A percentile compares a stretch with the other conserved stretches of the same genome.
Conservation (phyloP, 2,329 filamentous ascomycete species). For the Penicillium fuscoglaucum region DNA sequence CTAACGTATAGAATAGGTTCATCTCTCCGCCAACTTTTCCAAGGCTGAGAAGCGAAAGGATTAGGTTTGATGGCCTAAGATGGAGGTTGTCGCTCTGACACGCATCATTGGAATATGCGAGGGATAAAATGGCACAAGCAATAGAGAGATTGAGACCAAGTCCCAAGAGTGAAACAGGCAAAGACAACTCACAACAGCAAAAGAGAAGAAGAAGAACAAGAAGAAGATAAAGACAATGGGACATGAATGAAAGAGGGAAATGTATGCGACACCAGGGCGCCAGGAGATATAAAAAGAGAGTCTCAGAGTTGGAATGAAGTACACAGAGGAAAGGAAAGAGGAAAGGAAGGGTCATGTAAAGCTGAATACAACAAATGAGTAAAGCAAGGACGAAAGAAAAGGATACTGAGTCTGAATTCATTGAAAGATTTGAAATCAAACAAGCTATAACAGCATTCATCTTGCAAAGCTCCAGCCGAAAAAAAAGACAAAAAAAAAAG, state of each 20-base stretch:
- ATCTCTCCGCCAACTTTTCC: neutral
- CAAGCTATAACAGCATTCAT: slow-evolving; percentile 12
- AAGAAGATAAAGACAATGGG: slow-evolving; percentile 23
- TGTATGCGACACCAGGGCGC: slow-evolving; percentile 7
- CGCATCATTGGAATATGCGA: neutral
- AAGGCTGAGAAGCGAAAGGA: neutral
- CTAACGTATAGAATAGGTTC: neutral
- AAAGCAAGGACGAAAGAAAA: neutral
- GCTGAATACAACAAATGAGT: slow-evolving; percentile 4
- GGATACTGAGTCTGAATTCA: slow-evolving; percentile 5
- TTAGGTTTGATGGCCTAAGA: neutral
- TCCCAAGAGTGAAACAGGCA: neutral
- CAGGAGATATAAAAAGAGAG: slow-evolving; percentile 5
- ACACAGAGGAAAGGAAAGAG: slow-evolving; percentile 7
- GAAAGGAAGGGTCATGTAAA: neutral
- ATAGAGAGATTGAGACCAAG: neutral
- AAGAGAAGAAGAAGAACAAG: slow-evolving; percentile 11
- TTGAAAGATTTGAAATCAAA: slow-evolving; percentile 13
- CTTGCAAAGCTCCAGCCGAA: slow-evolving; percentile 5
- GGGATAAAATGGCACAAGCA: neutral
- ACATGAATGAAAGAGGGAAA: slow-evolving; percentile 24
- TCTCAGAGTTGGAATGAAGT: slow-evolving; percentile 5
- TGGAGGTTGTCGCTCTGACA: neutral
- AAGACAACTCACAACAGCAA: slow-evolving; percentile 15
- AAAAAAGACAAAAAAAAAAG: slow-evolving; percentile 17